phyloP scores from a whole-genome alignment of 2,329 filamentous ascomycete genomes.

The Onygenales sp. region DNA sequence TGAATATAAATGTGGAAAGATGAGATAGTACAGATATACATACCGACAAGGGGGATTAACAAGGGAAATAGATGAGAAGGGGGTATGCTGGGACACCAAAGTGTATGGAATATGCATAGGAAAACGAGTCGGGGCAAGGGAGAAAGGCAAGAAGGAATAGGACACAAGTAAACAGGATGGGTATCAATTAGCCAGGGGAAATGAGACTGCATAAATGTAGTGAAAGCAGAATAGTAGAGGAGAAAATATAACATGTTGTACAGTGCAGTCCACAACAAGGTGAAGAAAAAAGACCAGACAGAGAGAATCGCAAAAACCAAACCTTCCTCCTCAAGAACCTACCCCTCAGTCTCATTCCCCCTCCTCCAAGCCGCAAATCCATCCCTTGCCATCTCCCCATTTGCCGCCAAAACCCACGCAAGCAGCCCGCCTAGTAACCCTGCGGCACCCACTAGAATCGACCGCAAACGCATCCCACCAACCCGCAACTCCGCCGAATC shows the following conservation, averaged over 20 bases:
- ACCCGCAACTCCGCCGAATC: background rate
- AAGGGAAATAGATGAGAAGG: too few relatives aligned
- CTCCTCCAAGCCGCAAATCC: conserved; percentile 1
- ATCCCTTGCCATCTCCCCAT: background rate
- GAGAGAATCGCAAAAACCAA: background rate
- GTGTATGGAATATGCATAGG: too few relatives aligned
- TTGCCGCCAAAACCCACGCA: conserved; percentile 2
- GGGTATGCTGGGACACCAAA: too few relatives aligned
- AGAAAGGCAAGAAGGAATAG: background rate
- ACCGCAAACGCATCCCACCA: background rate
- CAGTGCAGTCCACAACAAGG: background rate
- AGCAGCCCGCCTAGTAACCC: conserved; percentile 3
- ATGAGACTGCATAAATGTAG: background rate
- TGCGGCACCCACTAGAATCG: conserved; percentile 1
- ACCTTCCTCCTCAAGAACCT: background rate
- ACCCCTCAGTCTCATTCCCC: background rate
- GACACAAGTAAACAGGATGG: background rate
- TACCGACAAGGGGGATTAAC: too few relatives aligned
- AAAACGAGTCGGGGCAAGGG: background rate
- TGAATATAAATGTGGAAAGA: too few relatives aligned
- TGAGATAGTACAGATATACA: too few relatives aligned
- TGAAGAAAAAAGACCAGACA: background rate
- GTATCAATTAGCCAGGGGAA: background rate
- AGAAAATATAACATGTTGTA: too few relatives aligned
- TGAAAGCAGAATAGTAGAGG: background rate